Evolutionary conservation across 768 basidiomycete species (phyloP).

Genomic region (Phaeolepiota aurea): DNA sequence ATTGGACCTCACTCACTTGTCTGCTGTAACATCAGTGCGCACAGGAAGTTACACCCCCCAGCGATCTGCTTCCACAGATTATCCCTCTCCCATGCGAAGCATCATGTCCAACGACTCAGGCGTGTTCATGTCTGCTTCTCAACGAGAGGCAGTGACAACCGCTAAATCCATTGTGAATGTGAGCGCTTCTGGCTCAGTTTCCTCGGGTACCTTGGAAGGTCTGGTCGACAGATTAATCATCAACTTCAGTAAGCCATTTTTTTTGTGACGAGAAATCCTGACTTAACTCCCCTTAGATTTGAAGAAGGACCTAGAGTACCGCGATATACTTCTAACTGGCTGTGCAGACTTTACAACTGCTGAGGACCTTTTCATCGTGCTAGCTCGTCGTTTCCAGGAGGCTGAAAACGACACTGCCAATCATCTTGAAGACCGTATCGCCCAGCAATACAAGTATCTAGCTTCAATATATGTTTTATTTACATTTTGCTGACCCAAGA

Average conservation of each 20-base stretch:
- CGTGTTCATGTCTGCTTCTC: constrained; percentile 9
- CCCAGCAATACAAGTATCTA: constrained; percentile 27
- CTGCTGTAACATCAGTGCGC: constrained; percentile 8
- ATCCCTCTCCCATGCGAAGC: constrained; percentile 10
- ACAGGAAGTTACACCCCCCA: constrained; percentile 4
- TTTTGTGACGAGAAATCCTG: too few species aligned
- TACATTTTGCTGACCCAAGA: background rate
- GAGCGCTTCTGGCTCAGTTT: constrained; percentile 18
- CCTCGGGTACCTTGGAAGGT: constrained; percentile 33
- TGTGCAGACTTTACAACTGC: constrained; percentile 34
- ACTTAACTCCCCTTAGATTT: too few species aligned
- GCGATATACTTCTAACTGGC: constrained; percentile 31
- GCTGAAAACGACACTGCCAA: constrained; percentile 13
- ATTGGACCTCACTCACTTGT: constrained; percentile 6
- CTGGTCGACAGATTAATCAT: constrained; percentile 29
- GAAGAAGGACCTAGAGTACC: constrained; percentile 25
- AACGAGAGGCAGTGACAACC: constrained; percentile 17
- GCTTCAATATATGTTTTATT: background rate
- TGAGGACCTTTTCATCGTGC: constrained; percentile 26
- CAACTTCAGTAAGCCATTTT: constrained; percentile 20
- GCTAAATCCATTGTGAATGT: constrained; percentile 17
- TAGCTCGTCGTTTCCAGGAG: constrained; percentile 30
- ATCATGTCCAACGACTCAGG: constrained; percentile 12
- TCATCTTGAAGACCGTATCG: constrained; percentile 18
- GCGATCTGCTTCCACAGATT: constrained; percentile 5